Conservation (phyloP, 768 basidiomycete species). For the Suillus cothurnatus region DNA sequence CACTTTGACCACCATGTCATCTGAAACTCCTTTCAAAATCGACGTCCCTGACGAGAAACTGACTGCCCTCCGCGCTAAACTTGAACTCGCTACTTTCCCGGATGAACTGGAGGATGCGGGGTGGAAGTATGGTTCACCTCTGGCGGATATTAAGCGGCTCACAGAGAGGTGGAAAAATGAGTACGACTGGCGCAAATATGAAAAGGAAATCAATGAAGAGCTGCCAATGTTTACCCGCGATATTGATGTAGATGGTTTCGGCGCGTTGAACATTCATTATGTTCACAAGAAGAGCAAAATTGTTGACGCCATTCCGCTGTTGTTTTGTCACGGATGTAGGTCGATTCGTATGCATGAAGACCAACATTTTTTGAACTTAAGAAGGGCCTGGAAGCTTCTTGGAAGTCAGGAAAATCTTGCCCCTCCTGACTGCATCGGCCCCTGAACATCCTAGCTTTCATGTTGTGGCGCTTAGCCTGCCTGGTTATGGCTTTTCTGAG, state of each 20-base stretch:
- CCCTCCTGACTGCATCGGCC: slow-evolving; percentile 46
- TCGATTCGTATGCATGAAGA: neutral
- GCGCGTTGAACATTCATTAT: slow-evolving; percentile 56
- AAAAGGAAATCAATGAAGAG: slow-evolving; percentile 46
- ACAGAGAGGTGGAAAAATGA: slow-evolving; percentile 51
- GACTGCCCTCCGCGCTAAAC: slow-evolving; percentile 44
- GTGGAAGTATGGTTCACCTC: slow-evolving; percentile 54
- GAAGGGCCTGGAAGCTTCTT: slow-evolving; percentile 65
- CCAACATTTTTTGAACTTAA: neutral
- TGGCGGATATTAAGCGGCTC: slow-evolving; percentile 50
- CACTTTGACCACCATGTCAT: slow-evolving; percentile 21
- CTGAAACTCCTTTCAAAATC: slow-evolving; percentile 50
- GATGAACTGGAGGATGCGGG: slow-evolving; percentile 56
- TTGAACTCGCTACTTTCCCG: slow-evolving; percentile 51
- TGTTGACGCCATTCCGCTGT: slow-evolving; percentile 52
- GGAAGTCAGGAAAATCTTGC: slow-evolving; percentile 56
- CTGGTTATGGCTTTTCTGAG: slow-evolving; percentile 56
- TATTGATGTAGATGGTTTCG: slow-evolving; percentile 50
- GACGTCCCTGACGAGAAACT: slow-evolving; percentile 46
- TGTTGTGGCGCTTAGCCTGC: slow-evolving; percentile 46
- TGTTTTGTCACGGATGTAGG: slow-evolving; percentile 63
- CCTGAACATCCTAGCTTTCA: slow-evolving; percentile 57
- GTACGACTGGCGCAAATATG: slow-evolving; percentile 59
- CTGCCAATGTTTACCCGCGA: slow-evolving; percentile 44
- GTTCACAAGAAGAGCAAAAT: slow-evolving; percentile 53